Evolutionary conservation across 1,284 basidiomycete genomes (phyloP).

Genomic region (Phylloboletellus chloephorus): DNA sequence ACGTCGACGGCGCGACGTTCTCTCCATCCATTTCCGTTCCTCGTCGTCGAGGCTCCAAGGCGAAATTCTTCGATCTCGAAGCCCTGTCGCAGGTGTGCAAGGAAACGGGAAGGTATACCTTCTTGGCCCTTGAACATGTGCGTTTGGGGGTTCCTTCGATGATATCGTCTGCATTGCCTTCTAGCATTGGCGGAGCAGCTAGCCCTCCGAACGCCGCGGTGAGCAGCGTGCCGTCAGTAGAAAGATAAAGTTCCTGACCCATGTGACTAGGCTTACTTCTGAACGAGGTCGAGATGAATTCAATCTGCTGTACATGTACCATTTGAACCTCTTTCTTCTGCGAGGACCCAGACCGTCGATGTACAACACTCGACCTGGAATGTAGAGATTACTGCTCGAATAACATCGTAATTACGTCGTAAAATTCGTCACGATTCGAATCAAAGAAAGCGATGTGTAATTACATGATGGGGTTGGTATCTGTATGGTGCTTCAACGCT

Average conservation of each 20-base stretch:
- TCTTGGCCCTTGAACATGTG: constrained; percentile 69
- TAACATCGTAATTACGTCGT: constrained; percentile 26
- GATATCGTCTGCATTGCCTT: background rate
- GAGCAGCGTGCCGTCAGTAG: constrained; percentile 24
- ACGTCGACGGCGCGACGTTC: constrained; percentile 7
- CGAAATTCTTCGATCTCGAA: constrained; percentile 67
- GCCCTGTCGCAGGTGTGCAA: constrained; percentile 52
- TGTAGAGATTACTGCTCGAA: constrained; percentile 18
- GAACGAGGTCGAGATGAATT: constrained; percentile 7
- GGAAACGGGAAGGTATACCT: constrained; percentile 56
- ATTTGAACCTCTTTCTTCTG: too few species aligned
- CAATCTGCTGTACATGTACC: background rate
- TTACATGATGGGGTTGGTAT: constrained; percentile 27
- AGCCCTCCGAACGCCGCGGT: constrained; percentile 68
- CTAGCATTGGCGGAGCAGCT: constrained; percentile 58
- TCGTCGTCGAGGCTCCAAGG: constrained; percentile 33
- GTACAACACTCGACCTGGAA: background rate
- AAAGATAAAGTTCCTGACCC: constrained; percentile 2
- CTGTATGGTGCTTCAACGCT: constrained; percentile 18
- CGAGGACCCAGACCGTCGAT: background rate
- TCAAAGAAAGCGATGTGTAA: constrained; percentile 19
- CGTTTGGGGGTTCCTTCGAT: constrained; percentile 21
- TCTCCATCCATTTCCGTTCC: too few species aligned
- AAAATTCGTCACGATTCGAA: constrained; percentile 21
- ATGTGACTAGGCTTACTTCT: constrained; percentile 27